Base-by-base conservation (phyloP, 305 asterid species). In the Fraxinus greggii region DNA sequence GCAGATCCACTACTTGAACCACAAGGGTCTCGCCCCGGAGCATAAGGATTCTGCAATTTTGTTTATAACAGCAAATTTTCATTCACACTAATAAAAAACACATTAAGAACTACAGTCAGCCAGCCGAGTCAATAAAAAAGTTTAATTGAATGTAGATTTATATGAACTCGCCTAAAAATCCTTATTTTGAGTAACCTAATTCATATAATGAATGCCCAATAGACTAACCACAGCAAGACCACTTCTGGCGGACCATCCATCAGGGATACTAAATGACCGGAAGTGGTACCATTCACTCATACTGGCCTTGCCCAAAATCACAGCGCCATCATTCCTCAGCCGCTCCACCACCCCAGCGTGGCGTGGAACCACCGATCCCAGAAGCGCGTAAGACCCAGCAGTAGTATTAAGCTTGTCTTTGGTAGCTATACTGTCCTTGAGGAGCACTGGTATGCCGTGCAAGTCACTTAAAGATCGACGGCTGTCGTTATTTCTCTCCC, bases 251-350 rank as follows among this genome's bases (percentile, higher is more conserved):
- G 92, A 89, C 97, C 97, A 92, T 19, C 97, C 97, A 19, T 82
- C 61, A 8, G 91, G 91, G 32, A 87, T 83, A 42, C 80, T 75
- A 0, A 3, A 2, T 56, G 91, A 88, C 48, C 95, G 90, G 72
- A 92, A 83, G 31, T 33, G 1, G 19, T 88, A 89, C 95, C 97
- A 93, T 80, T 93, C 95, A 13, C 91, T 90, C 93, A 93, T 86
- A 80, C 93, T 91, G 79, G 94, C 90, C 87, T 91, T 91, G 75
- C 95, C 97, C 85, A 91, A 80, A 76, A 93, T 88, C 81, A 93
- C 89, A 48, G 92, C 97, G 7, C 97, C 94, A 15, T 90, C 90
- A 10, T 63, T 81, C 88, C 92, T 85, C 84, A 90, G 88, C 86
- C 87, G 86, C 90, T 81, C 88, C 86, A 88, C 94, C 82, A 93